These are phyloP conservation scores for Monosporascus sp. DNA, from an alignment of 2,329 filamentous ascomycete species.

Conservation along the genomic window DNA sequence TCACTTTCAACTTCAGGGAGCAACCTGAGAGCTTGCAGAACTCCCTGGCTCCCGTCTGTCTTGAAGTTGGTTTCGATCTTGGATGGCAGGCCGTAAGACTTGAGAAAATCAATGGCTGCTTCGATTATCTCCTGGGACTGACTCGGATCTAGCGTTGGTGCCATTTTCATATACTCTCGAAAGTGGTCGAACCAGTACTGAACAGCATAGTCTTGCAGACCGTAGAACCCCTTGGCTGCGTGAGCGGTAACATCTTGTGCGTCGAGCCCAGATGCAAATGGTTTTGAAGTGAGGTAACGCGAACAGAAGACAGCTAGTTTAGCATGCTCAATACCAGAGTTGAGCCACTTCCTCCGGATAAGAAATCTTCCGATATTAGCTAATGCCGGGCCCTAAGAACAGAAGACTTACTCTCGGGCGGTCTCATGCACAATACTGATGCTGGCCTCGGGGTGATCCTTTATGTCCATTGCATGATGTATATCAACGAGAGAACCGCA, in stretches of 20 bases:
- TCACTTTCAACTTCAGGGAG: neutral
- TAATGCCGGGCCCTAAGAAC: neutral
- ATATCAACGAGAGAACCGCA: conserved; percentile 10
- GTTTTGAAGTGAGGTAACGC: neutral
- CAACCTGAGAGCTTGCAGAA: neutral
- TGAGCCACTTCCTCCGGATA: neutral
- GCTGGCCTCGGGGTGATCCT: neutral
- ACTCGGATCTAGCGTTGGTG: neutral
- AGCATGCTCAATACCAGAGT: neutral
- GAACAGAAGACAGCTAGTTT: conserved; percentile 1
- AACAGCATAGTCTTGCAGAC: conserved; percentile 6
- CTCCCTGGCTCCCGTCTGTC: neutral
- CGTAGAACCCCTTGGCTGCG: conserved; percentile 2
- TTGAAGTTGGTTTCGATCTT: neutral
- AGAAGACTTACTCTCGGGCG: neutral
- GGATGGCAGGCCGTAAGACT: neutral
- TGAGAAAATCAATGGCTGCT: neutral
- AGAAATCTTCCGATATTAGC: neutral
- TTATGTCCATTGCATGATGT: neutral
- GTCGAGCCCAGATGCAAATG: neutral
- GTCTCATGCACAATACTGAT: conserved; percentile 1
- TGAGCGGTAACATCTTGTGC: neutral
- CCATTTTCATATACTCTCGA: neutral
- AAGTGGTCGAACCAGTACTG: conserved; percentile 8
- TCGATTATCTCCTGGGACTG: neutral